A percentile compares a stretch with the other conserved stretches of the same genome.
Conservation (phyloP, 2,329 filamentous ascomycete genomes). For the Aureobasidium sp. region DNA sequence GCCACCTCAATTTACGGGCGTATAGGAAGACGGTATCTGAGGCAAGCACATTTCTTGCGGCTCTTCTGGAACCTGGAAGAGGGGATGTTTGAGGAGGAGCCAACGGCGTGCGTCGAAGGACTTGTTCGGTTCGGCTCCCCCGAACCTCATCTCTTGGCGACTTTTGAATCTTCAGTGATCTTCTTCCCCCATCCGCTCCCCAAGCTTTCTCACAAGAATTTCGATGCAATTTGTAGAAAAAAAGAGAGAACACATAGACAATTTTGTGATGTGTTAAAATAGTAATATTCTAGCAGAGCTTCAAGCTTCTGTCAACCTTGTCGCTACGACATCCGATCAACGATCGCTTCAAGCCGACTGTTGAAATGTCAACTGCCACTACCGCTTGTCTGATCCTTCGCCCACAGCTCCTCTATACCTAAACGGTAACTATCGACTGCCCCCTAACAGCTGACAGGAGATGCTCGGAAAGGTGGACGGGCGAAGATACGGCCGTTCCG, state of each 20-base stretch:
- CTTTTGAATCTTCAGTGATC: neutral
- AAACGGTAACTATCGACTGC: neutral
- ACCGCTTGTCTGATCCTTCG: neutral
- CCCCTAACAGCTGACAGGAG: neutral
- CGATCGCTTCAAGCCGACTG: conserved; percentile 5
- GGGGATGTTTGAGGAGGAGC: neutral
- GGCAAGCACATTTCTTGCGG: neutral
- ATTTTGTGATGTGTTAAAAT: neutral
- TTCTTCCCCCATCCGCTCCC: neutral
- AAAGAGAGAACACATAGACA: accelerated
- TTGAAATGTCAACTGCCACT: conserved; percentile 11
- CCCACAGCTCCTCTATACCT: neutral
- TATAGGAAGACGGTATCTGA: neutral
- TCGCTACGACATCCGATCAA: neutral
- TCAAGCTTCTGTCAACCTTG: neutral
- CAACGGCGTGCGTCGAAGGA: neutral
- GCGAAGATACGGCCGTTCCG: neutral
- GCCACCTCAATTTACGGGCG: neutral
- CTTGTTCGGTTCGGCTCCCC: neutral
- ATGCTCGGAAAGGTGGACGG: neutral
- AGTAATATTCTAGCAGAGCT: neutral
- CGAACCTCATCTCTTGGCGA: neutral
- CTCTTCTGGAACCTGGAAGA: neutral
- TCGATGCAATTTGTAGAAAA: neutral
- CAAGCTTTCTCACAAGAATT: neutral